Percentiles rank a stretch among this genome's conserved stretches.
Evolutionary conservation across 2,329 filamentous ascomycete species (phyloP).

Genomic region (Lasiodiplodia gonubiensis): DNA sequence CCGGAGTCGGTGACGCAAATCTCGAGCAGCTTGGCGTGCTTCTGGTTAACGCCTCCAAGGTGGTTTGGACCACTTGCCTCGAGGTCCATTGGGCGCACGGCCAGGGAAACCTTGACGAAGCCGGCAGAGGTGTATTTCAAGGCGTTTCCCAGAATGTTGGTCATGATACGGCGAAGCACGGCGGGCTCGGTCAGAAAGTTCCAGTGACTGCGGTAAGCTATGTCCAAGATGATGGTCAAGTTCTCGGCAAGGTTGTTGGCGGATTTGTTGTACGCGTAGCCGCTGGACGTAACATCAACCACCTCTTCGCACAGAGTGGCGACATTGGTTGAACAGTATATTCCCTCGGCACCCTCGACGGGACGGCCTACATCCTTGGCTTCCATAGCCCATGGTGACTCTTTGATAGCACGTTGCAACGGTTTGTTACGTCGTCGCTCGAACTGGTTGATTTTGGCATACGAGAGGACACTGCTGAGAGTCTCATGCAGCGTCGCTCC

Average conservation of each 20-base stretch:
- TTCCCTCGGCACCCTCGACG: not conserved
- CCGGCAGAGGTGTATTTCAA: conserved; percentile 47
- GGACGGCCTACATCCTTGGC: not conserved
- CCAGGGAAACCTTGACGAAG: conserved; percentile 44
- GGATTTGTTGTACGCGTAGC: conserved; percentile 4
- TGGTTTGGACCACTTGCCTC: not conserved
- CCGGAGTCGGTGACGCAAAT: conserved; percentile 47
- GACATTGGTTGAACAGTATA: not conserved
- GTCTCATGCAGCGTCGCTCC: conserved; percentile 51
- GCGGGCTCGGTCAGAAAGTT: conserved; percentile 45
- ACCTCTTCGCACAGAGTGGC: conserved; percentile 19
- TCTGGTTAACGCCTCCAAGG: conserved; percentile 31
- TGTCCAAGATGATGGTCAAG: conserved; percentile 11
- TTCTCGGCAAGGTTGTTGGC: not conserved
- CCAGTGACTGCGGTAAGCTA: conserved; percentile 9
- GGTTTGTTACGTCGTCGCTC: conserved; percentile 31
- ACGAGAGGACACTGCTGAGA: conserved; percentile 41
- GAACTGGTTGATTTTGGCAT: conserved; percentile 42
- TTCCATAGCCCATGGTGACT: not conserved
- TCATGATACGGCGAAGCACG: conserved; percentile 38
- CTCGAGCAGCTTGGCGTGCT: conserved; percentile 25
- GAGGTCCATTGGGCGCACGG: conserved; percentile 34
- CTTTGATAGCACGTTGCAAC: conserved; percentile 19
- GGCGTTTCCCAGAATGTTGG: conserved; percentile 49
- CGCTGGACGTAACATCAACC: conserved; percentile 11